Percentiles rank a stretch among this genome's conserved stretches.
Evolutionary conservation across 805 yeast genomes (phyloP).

Genomic region (Monosporozyma siamensis): DNA sequence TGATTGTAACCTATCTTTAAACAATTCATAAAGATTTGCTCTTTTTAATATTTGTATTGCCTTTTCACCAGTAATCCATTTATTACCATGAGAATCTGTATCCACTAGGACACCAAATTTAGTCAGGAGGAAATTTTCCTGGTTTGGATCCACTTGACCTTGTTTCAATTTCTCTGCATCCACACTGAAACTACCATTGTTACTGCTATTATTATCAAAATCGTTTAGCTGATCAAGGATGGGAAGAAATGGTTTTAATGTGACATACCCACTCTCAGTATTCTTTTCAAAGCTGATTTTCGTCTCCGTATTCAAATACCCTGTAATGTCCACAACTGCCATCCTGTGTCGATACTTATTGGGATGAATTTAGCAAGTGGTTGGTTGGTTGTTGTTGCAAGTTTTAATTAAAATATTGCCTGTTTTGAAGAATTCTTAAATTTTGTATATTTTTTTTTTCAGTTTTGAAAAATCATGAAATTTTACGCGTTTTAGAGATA

Average conservation of each 20-base stretch:
- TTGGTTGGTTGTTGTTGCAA: too few species aligned
- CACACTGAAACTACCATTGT: not conserved
- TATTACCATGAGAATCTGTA: slow-evolving; percentile 19
- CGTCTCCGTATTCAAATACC: not conserved
- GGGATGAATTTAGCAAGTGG: too few species aligned
- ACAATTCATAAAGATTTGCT: slow-evolving; percentile 13
- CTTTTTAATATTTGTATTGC: slow-evolving; percentile 16
- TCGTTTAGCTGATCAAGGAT: slow-evolving; percentile 13
- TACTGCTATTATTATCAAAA: not conserved
- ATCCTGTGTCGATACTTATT: not conserved
- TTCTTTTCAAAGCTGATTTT: not conserved
- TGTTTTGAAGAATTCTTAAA: too few species aligned
- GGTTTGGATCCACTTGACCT: not conserved
- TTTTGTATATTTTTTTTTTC: too few species aligned
- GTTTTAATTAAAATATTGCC: too few species aligned
- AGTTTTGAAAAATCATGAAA: too few species aligned
- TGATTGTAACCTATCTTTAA: slow-evolving; percentile 11
- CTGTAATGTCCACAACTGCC: slow-evolving; percentile 1
- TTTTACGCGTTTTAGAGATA: too few species aligned
- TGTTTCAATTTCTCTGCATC: slow-evolving; percentile 3
- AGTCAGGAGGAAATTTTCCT: slow-evolving; percentile 12
- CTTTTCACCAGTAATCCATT: slow-evolving; percentile 26
- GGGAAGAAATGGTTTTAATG: slow-evolving; percentile 19
- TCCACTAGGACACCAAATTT: slow-evolving; percentile 22
- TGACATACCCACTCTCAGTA: slow-evolving; percentile 15